Base-by-base conservation (phyloP, 202 grass and related monocot genomes). In the Hordeum pubiflorum region DNA sequence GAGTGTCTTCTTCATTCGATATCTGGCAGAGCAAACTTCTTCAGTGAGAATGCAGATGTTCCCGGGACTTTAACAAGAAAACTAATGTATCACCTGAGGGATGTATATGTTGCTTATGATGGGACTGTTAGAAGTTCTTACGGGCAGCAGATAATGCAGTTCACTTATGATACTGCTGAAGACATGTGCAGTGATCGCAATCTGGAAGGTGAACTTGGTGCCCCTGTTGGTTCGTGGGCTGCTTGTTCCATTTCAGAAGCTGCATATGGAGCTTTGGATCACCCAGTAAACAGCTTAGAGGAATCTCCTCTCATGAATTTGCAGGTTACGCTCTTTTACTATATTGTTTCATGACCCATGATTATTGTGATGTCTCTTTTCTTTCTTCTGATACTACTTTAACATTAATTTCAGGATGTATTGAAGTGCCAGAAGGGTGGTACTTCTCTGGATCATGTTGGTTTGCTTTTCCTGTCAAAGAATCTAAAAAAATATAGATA, bases 171-270 rank as follows among this genome's bases (percentile, higher is more conserved):
- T 60, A 83, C 65, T 74, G 48, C 64, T 78, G 81, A 91, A 69
- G 81, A 69, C 56, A 74, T 77, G 56, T 58, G 33, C 58, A 64
- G 13, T 84, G 84, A 80, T 72, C 31, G 13, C 64, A 65, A 78
- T 59, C 20, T 36, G 36, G 68, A 56, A 78, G 44, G 66, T 91
- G 68, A 71, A 63, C 14, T 92, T 60, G 91, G 92, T 75, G 90
- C 88, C 79, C 95, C 92, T 48, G 92, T 98, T 75, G 95, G 95
- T 74, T 88, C 90, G 13, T 94, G 84, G 95, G 90, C 92, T 37
- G 86, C 86, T 56, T 89, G 90, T 87, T 85, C 95, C n/a, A 92
- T 98, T 90, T 94, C 92, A 63, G 95, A 98, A 84, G 92, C 95
- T 82, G 95, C 95, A 48, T 98, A 94, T 89, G 95, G 92, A 89